phyloP scores from a whole-genome alignment of 2,329 filamentous ascomycete genomes.

The Epichloe coenophiala region DNA sequence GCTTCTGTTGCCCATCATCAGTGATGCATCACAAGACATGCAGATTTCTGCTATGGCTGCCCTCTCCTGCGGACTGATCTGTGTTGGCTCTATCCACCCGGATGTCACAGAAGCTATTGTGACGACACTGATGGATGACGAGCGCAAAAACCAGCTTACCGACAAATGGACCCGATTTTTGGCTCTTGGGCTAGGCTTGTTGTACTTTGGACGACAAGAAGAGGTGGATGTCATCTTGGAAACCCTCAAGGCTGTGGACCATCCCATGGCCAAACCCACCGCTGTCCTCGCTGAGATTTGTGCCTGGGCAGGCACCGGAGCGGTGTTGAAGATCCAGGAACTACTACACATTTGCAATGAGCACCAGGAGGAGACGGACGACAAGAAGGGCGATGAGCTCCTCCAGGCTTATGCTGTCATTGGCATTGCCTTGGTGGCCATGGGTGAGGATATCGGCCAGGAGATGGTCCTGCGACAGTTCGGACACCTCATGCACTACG shows the following conservation, averaged over 20 bases:
- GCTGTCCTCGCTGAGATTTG: constrained; percentile 94
- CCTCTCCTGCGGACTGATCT: constrained; percentile 77
- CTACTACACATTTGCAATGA: constrained; percentile 97
- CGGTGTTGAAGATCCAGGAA: constrained; percentile 93
- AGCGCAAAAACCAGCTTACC: constrained; percentile 77
- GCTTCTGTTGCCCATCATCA: constrained; percentile 72
- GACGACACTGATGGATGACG: constrained; percentile 84
- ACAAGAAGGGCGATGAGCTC: constrained; percentile 90
- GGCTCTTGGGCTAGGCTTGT: constrained; percentile 77
- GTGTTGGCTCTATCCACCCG: constrained; percentile 81
- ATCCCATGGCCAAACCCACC: constrained; percentile 94
- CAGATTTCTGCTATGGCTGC: constrained; percentile 94
- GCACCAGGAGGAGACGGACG: constrained; percentile 84
- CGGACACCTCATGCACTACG: constrained; percentile 97
- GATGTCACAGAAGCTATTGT: constrained; percentile 89
- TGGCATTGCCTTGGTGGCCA: constrained; percentile 84
- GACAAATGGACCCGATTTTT: constrained; percentile 99
- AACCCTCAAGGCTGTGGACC: constrained; percentile 90
- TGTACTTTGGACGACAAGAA: constrained; percentile 95
- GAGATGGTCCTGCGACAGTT: constrained; percentile 98
- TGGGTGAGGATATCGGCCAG: constrained; percentile 97
- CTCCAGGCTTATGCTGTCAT: constrained; percentile 93
- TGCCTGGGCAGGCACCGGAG: constrained; percentile 94
- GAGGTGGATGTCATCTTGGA: constrained; percentile 98
- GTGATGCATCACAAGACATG: constrained; percentile 76